Conservation (phyloP, 257 asterid genomes). For the Salvia miltiorrhiza region DNA sequence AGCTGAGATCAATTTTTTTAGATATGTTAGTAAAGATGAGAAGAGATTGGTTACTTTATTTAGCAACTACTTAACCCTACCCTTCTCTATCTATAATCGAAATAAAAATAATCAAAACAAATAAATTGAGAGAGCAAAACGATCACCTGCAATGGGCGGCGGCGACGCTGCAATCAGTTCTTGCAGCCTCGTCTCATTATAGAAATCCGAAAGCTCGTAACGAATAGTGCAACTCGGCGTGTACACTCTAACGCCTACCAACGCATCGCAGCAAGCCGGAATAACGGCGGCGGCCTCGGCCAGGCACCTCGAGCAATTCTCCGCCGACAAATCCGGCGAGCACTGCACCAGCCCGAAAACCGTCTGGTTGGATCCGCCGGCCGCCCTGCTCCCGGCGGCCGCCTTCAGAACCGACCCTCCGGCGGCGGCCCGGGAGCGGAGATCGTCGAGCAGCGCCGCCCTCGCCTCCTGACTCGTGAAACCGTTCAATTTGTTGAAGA, state of each 20-base stretch:
- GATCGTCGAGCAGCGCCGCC: background rate
- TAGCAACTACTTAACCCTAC: too few relatives aligned
- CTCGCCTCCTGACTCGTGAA: background rate
- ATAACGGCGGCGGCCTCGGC: background rate
- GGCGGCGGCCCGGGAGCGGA: background rate
- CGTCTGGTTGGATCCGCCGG: background rate
- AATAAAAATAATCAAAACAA: too few relatives aligned
- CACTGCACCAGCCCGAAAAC: slow-evolving; percentile 18
- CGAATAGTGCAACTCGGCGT: slow-evolving; percentile 19
- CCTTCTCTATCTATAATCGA: too few relatives aligned
- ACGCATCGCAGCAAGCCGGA: background rate
- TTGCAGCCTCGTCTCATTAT: slow-evolving; percentile 11
- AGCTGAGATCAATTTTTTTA: too few relatives aligned
- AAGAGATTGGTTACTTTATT: too few relatives aligned
- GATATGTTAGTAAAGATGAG: too few relatives aligned
- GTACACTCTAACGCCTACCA: background rate
- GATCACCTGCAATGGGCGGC: too few relatives aligned
- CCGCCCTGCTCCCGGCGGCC: background rate
- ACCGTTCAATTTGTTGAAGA: too few relatives aligned
- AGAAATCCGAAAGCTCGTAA: background rate
- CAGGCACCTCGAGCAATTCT: slow-evolving; percentile 7
- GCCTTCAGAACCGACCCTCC: background rate
- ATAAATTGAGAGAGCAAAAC: too few relatives aligned
- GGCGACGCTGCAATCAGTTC: too few relatives aligned
- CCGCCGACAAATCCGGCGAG: slow-evolving; percentile 10